These are phyloP conservation scores for Cylindrotheca fusiformis DNA, from an alignment of 108 stramenopile species.

Conservation along the genomic window DNA sequence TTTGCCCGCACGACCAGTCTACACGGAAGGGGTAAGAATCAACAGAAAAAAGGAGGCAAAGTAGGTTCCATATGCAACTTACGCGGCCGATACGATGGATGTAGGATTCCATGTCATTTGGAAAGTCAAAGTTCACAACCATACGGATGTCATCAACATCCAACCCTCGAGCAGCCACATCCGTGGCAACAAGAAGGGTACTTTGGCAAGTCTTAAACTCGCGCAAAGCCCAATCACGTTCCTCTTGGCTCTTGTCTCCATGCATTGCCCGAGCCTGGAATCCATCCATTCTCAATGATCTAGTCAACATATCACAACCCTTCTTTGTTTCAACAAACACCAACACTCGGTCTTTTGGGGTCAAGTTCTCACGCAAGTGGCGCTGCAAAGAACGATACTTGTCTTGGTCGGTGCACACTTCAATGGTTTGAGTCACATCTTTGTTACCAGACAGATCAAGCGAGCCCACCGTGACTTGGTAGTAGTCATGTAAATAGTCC, in stretches of 20 bases:
- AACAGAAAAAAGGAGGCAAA: too few species aligned
- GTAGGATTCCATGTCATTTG: slow-evolving; percentile 71
- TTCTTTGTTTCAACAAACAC: slow-evolving; percentile 98
- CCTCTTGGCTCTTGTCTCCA: slow-evolving; percentile 97
- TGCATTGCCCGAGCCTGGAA: slow-evolving; percentile 94
- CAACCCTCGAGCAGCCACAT: slow-evolving; percentile 98
- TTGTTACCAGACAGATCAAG: slow-evolving; percentile 97
- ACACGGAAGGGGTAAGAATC: too few species aligned
- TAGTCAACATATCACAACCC: slow-evolving; percentile 94
- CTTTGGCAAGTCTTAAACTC: slow-evolving; percentile 90
- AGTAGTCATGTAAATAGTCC: slow-evolving; percentile 91
- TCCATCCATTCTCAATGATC: slow-evolving; percentile 86
- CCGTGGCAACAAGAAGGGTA: slow-evolving; percentile 94
- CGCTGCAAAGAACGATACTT: slow-evolving; percentile 86
- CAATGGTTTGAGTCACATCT: slow-evolving; percentile 94
- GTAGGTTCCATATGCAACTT: too few species aligned
- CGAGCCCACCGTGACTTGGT: slow-evolving; percentile 98
- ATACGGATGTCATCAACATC: slow-evolving; percentile 64
- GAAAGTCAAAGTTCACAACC: slow-evolving; percentile 89
- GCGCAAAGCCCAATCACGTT: slow-evolving; percentile 96
- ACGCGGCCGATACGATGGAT: slow-evolving; percentile 98
- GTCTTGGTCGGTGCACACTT: slow-evolving; percentile 89
- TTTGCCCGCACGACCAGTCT: too few species aligned
- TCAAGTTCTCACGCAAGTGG: slow-evolving; percentile 76
- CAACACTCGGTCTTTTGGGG: slow-evolving; percentile 83